These are phyloP conservation scores for Xylariaceae sp. DNA, from an alignment of 2,329 filamentous ascomycete species.

Conservation along the genomic window DNA sequence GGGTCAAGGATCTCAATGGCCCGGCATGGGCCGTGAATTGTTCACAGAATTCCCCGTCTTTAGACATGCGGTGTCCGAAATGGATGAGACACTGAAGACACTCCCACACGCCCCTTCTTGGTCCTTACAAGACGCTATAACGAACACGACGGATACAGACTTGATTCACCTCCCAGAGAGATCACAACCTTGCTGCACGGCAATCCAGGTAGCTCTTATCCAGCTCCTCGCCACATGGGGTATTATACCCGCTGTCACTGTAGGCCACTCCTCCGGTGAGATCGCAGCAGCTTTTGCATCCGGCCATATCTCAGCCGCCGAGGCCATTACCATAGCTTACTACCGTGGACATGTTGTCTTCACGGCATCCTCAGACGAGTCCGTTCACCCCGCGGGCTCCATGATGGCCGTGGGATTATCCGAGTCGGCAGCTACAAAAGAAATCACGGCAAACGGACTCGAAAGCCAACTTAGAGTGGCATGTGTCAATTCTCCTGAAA, in stretches of 20 bases:
- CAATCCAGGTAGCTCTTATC: conserved; percentile 33
- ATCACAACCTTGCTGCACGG: conserved; percentile 30
- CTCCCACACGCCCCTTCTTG: conserved; percentile 3
- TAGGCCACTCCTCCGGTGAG: conserved; percentile 33
- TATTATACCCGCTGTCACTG: conserved; percentile 34
- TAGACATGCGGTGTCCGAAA: conserved; percentile 6
- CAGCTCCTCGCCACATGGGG: conserved; percentile 29
- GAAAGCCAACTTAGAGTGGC: conserved; percentile 8
- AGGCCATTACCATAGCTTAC: conserved; percentile 21
- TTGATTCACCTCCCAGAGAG: conserved; percentile 21
- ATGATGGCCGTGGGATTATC: conserved; percentile 19
- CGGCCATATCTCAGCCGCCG: conserved; percentile 14
- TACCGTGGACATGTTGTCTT: conserved; percentile 12
- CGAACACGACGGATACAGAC: not conserved
- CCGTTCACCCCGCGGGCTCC: not conserved
- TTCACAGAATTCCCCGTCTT: conserved; percentile 11
- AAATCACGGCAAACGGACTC: conserved; percentile 4
- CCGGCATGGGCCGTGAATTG: conserved; percentile 24
- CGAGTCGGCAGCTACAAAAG: not conserved
- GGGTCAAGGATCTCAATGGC: conserved; percentile 32
- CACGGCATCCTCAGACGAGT: not conserved
- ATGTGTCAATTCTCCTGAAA: conserved; percentile 21
- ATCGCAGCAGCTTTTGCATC: conserved; percentile 29
- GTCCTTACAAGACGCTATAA: conserved; percentile 10
- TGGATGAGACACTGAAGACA: conserved; percentile 8